Conservation (phyloP, 805 yeast species). For the Teunomyces gatunensis region DNA sequence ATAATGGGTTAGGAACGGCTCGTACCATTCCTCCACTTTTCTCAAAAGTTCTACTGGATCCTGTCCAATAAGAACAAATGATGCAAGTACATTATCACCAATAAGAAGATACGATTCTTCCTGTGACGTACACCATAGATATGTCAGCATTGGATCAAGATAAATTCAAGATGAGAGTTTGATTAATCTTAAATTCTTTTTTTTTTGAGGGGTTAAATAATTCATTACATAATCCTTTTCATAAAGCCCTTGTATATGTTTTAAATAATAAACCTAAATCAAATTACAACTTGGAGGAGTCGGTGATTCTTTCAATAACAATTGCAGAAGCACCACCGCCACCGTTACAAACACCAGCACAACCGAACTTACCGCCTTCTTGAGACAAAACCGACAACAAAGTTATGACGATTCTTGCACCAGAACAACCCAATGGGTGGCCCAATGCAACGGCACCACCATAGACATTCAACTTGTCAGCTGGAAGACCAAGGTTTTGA, state of each 20-base stretch:
- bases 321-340: conserved; percentile 99
- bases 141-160: not conserved
- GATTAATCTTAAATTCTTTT: not conserved
- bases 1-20: conserved; percentile 18
- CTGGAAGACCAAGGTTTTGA: conserved; percentile 61
- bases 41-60: not conserved
- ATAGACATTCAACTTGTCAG: conserved; percentile 74
- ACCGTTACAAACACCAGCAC: conserved; percentile 97
- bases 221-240: not conserved
- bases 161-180: too few relatives aligned
- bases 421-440: conserved; percentile 95
- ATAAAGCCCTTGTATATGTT: not conserved
- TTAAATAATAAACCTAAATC: not conserved
- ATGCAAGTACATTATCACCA: not conserved
- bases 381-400: conserved; percentile 75
- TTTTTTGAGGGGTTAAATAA: not conserved
- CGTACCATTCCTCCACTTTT: conserved; percentile 9
- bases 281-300: conserved; percentile 33
- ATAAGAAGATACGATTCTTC: not conserved
- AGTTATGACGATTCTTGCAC: conserved; percentile 90
- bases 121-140: conserved; percentile 1
- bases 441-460: conserved; percentile 98
- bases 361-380: conserved; percentile 81
- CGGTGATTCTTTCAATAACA: conserved; percentile 67
- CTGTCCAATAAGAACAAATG: not conserved